Conservation (phyloP, 257 asterid genomes). For the Primulina huaijiensis region DNA sequence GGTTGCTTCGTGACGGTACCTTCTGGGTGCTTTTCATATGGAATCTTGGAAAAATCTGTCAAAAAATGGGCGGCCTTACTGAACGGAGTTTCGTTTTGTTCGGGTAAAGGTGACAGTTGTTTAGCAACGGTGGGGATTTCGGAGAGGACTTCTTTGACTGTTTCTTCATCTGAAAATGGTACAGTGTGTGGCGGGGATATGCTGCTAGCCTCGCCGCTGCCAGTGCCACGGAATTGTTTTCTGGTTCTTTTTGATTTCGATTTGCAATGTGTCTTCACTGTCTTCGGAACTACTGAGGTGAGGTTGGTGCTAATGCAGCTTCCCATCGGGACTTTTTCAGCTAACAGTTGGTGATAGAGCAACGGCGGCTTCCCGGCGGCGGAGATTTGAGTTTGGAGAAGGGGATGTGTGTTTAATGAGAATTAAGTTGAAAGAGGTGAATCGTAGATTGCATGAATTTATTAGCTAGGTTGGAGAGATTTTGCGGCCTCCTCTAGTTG, state of each 20-base stretch:
- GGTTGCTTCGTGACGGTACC: slow-evolving; percentile 32
- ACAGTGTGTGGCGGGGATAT: slow-evolving; percentile 50
- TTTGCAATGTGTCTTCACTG: not conserved
- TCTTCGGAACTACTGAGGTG: not conserved
- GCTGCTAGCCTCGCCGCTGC: slow-evolving; percentile 15
- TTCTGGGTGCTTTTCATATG: slow-evolving; percentile 15
- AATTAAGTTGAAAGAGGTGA: slow-evolving; percentile 2
- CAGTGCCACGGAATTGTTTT: slow-evolving; percentile 1
- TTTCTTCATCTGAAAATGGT: slow-evolving; percentile 50
- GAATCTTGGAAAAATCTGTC: not conserved
- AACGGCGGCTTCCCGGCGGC: not conserved
- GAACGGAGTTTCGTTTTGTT: slow-evolving; percentile 30
- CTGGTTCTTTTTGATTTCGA: slow-evolving; percentile 17
- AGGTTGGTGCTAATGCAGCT: slow-evolving; percentile 46
- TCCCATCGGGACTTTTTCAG: slow-evolving; percentile 41
- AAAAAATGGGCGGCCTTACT: slow-evolving; percentile 36
- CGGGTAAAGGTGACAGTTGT: slow-evolving; percentile 4
- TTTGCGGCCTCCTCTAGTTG: not conserved
- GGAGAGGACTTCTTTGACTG: slow-evolving; percentile 69
- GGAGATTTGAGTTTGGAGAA: not conserved
- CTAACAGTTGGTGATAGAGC: not conserved
- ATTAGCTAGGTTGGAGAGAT: slow-evolving; percentile 25
- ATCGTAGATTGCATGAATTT: slow-evolving; percentile 22
- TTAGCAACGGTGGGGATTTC: slow-evolving; percentile 49
- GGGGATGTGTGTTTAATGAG: slow-evolving; percentile 7